phyloP scores from a whole-genome alignment of 2,329 filamentous ascomycete species.

The Coniochaeta sp. region DNA sequence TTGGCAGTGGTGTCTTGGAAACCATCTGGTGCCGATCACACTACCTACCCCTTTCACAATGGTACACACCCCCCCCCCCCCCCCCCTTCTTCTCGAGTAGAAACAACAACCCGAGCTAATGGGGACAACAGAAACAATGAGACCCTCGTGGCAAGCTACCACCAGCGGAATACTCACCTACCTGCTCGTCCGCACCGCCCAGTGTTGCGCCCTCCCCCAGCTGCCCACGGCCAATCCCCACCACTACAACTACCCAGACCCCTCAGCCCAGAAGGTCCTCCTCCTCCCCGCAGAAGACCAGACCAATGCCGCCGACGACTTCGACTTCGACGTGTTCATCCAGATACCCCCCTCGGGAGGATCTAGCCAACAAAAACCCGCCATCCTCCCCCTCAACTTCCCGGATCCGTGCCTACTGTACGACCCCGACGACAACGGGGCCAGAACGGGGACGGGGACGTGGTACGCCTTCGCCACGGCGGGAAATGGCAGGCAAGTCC shows the following conservation, averaged over 20 bases:
- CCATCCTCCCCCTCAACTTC: constrained; percentile 31
- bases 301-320: background rate
- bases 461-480: constrained; percentile 55
- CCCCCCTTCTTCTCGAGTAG: background rate
- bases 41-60: too few relatives aligned
- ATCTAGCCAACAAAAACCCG: background rate
- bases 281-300: background rate
- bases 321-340: background rate
- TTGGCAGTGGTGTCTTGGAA: too few relatives aligned
- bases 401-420: constrained; percentile 47
- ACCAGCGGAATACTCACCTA: background rate
- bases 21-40: too few relatives aligned
- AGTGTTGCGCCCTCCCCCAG: background rate
- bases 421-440: constrained; percentile 32
- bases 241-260: background rate
- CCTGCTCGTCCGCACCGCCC: background rate
- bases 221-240: background rate
- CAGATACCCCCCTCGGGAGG: background rate
- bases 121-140: background rate
- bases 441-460: too few relatives aligned
- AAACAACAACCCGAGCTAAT: background rate
- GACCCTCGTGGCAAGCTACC: background rate
- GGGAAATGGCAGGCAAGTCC: constrained; percentile 41
- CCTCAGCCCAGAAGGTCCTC: background rate
- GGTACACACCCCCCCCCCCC: too few relatives aligned